phyloP scores from a whole-genome alignment of 495 filamentous ascomycete genomes.

The Aspergillus haitiensis region DNA sequence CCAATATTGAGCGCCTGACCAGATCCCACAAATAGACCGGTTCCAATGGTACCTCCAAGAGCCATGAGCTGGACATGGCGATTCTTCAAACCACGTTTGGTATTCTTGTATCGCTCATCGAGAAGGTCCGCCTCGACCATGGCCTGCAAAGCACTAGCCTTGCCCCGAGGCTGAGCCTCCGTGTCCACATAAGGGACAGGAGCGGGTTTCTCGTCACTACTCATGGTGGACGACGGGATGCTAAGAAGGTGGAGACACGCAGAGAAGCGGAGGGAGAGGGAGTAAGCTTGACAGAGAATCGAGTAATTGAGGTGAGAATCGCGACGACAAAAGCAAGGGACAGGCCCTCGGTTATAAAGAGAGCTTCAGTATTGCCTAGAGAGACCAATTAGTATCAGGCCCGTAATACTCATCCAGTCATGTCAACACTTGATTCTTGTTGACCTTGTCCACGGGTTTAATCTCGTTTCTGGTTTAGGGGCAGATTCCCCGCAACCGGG shows the following conservation, averaged over 20 bases:
- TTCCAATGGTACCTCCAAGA: slow-evolving; percentile 69
- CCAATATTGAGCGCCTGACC: slow-evolving; percentile 60
- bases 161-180: slow-evolving; percentile 7
- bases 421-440: neutral
- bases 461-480: slow-evolving; percentile 6
- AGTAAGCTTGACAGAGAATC: neutral
- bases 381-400: neutral
- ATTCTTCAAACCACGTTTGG: slow-evolving; percentile 47
- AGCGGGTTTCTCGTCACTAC: slow-evolving; percentile 11
- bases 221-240: neutral
- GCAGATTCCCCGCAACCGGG: slow-evolving; percentile 16
- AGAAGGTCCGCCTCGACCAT: slow-evolving; percentile 41
- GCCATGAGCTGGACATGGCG: slow-evolving; percentile 69
- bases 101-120: slow-evolving; percentile 42
- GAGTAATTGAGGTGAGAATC: neutral
- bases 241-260: neutral
- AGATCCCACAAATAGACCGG: slow-evolving; percentile 56
- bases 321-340: neutral
- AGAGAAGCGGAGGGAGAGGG: neutral
- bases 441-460: neutral
- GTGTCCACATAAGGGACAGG: slow-evolving; percentile 1
- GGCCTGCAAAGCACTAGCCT: slow-evolving; percentile 21
- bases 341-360: neutral
- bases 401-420: neutral
- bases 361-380: neutral